Percentiles rank a stretch among this genome's conserved stretches.
phyloP scores from a whole-genome alignment of 1,284 basidiomycete genomes.

The Malassezia sp. region DNA sequence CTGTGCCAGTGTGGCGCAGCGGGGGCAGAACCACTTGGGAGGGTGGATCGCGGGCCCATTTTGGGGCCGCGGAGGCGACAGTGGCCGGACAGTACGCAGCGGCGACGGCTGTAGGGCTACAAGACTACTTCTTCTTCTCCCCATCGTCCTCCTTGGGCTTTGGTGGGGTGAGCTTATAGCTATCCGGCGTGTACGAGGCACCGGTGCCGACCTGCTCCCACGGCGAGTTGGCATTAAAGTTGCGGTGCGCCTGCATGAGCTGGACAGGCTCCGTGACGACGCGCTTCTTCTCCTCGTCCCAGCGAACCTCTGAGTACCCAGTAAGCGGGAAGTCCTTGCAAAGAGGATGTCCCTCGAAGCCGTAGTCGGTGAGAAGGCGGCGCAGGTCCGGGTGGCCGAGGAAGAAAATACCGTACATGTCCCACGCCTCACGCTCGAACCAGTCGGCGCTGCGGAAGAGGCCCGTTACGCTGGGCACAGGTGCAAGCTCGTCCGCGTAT shows the following conservation, averaged over 20 bases:
- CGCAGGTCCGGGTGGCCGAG: constrained; percentile 88
- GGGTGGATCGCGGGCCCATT: no score
- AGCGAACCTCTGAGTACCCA: constrained; percentile 92
- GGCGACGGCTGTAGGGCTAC: neutral
- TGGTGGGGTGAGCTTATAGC: constrained; percentile 48
- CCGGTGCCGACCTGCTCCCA: constrained; percentile 96
- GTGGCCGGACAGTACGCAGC: no score
- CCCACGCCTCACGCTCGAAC: constrained; percentile 98
- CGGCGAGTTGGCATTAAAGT: constrained; percentile 76
- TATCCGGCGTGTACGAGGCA: constrained; percentile 55
- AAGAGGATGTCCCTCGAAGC: constrained; percentile 95
- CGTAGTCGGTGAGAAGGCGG: constrained; percentile 95
- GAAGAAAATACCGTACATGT: constrained; percentile 96
- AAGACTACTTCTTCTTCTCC: constrained; percentile 39
- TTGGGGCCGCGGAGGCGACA: no score
- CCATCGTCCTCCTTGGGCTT: constrained; percentile 46
- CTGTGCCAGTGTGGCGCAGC: no score
- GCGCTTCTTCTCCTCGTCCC: constrained; percentile 96
- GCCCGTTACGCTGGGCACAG: constrained; percentile 70
- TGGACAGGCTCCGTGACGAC: constrained; percentile 97
- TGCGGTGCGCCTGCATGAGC: constrained; percentile 93
- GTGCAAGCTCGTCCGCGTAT: constrained; percentile 87
- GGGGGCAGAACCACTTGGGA: no score
- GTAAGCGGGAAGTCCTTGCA: constrained; percentile 97
- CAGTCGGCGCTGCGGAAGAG: constrained; percentile 89